Evolutionary conservation across 2,329 filamentous ascomycete genomes (phyloP), one percentile per base, ranked within the genome.

Genomic region (Tolypocladium guangdongense): DNA sequence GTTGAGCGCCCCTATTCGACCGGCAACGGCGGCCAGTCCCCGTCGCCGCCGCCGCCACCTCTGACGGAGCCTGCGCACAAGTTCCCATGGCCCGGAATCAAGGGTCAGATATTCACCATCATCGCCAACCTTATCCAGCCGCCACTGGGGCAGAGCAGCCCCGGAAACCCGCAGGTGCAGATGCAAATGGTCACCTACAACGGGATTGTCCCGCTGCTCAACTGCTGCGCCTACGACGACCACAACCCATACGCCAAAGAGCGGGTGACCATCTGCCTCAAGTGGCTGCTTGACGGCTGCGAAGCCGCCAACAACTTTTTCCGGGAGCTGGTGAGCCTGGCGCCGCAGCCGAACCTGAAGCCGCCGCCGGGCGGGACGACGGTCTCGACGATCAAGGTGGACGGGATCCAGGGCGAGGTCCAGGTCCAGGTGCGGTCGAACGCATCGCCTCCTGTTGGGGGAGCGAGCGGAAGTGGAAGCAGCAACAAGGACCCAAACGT

Each of bases 201-300:
- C 58, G 92, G 92, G 43, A 87, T 97, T 45, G 88, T 95, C 60
- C 85, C 88, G 0, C 78, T 97, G 22, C 80, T 96, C 18, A 90
- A 90, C 63, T 96, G 90, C 69, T 96, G 90, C 62, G 81, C 84
- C 35, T 93, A 93, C 65, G 92, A 97, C 65, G 90, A 92, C 60
- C 84, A 95, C 70, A 96, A 96, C 64, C 90, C 90, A 0, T 96
- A 92, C 65, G 91, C 95, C 58, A 89, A 92, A 63, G 92, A 97
- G 68, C 88, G 91, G 58, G 88, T 90, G 3, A 89, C 91, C 50
- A 84, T 95, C 66, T 91, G 88, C 59, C 77, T 95, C n/a, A 91
- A 92, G 65, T 95, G 84, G 79, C 75, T 88, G 7, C 80, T 88
- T 71, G 86, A 88, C 60, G 86, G 86, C 14, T 89, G 84, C 56